Conservation (phyloP, 257 asterid species). For the Forsythia suspensa region DNA sequence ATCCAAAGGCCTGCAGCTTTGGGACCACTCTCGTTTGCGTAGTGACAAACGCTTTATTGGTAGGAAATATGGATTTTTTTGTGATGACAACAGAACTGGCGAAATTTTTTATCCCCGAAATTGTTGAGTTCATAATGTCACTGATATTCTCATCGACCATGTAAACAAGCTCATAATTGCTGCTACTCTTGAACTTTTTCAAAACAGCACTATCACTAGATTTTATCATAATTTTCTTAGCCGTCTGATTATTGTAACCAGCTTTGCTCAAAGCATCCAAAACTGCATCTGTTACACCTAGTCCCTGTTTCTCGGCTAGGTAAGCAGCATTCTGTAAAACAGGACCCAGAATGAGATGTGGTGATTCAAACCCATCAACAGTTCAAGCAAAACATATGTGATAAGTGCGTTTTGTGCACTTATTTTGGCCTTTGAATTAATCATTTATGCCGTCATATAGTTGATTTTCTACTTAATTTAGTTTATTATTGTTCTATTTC, state of each 20-base stretch:
- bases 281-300: constrained; percentile 64
- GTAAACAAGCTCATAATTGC: constrained; percentile 68
- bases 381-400: not conserved
- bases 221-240: constrained; percentile 58
- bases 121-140: constrained; percentile 59
- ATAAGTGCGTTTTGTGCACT: no score
- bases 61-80: constrained; percentile 57
- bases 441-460: no score
- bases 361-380: not conserved
- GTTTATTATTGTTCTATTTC: no score
- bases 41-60: constrained; percentile 23
- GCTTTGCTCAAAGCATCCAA: constrained; percentile 48
- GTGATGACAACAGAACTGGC: constrained; percentile 65
- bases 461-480: no score
- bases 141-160: constrained; percentile 50
- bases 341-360: constrained; percentile 15
- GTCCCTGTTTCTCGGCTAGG: constrained; percentile 67
- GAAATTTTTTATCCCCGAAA: constrained; percentile 54
- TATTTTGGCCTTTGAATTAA: no score
- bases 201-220: constrained; percentile 74
- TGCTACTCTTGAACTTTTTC: constrained; percentile 36
- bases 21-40: constrained; percentile 49
- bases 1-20: constrained; percentile 50
- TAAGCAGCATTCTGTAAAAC: constrained; percentile 69
- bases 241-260: constrained; percentile 50